Evolutionary conservation across 805 yeast species (phyloP).

Genomic region (Ogataea methylovora): DNA sequence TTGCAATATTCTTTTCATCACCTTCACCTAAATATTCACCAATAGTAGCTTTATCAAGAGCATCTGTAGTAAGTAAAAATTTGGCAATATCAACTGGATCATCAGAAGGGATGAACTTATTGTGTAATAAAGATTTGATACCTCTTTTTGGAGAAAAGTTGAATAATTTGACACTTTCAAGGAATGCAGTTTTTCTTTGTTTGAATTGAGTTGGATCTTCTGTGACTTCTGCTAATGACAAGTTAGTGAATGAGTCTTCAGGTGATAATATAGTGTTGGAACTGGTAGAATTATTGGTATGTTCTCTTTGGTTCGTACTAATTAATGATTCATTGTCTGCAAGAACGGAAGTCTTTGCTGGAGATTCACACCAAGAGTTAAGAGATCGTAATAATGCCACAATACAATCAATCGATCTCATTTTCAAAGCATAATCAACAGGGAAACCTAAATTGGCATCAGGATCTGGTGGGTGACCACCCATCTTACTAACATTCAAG

Average conservation of each 20-base stretch:
- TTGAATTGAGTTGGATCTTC: constrained; percentile 86
- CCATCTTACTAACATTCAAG: constrained; percentile 60
- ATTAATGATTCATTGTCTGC: neutral
- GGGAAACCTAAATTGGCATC: constrained; percentile 54
- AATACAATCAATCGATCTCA: constrained; percentile 70
- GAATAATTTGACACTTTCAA: constrained; percentile 73
- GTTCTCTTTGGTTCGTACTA: constrained; percentile 11
- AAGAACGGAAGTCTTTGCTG: neutral
- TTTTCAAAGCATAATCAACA: constrained; percentile 75
- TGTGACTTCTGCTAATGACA: constrained; percentile 13
- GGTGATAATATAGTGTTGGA: constrained; percentile 16
- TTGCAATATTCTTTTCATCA: constrained; percentile 62
- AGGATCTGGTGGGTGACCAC: constrained; percentile 46
- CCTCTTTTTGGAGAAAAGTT: constrained; percentile 85
- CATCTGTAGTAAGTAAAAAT: constrained; percentile 60
- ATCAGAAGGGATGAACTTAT: constrained; percentile 55
- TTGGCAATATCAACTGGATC: constrained; percentile 65
- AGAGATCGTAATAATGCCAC: constrained; percentile 79
- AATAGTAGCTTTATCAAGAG: constrained; percentile 72
- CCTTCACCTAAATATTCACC: constrained; percentile 95
- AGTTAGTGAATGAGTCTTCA: constrained; percentile 10
- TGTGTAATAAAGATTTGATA: constrained; percentile 48
- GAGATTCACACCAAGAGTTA: constrained; percentile 51
- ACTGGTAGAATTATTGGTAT: constrained; percentile 25
- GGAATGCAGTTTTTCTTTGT: constrained; percentile 70